phyloP scores from a whole-genome alignment of 768 basidiomycete genomes.

The Pleurotus tuoliensis region DNA sequence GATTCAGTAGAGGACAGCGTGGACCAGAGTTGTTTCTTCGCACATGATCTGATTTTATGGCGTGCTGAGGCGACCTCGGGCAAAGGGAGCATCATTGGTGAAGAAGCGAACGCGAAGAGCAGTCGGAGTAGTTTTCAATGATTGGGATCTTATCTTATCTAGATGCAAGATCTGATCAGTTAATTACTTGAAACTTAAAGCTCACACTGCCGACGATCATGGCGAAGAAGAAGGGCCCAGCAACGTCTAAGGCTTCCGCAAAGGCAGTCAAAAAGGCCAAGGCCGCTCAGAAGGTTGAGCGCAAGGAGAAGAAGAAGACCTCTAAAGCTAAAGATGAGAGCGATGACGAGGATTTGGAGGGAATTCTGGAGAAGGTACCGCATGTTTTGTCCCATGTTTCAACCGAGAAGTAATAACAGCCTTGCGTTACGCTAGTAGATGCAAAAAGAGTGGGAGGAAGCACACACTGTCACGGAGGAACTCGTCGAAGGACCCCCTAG shows the following conservation, averaged over 20 bases:
- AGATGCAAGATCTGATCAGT: too few relatives aligned
- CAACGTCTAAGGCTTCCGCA: conserved; percentile 18
- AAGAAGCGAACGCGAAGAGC: too few relatives aligned
- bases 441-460: conserved; percentile 78
- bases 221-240: conserved; percentile 3
- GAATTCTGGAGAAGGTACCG: conserved; percentile 73
- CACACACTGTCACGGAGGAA: conserved; percentile 83
- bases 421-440: conserved; percentile 49
- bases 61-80: too few relatives aligned
- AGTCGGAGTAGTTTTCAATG: too few relatives aligned
- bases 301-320: conserved; percentile 65
- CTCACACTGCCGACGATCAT: neutral
- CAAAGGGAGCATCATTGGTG: too few relatives aligned
- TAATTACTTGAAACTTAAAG: too few relatives aligned
- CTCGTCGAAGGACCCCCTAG: conserved; percentile 79
- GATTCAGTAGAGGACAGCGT: too few relatives aligned
- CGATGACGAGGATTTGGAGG: conserved; percentile 72
- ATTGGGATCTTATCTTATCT: too few relatives aligned
- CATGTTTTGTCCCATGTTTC: neutral
- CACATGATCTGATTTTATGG: too few relatives aligned
- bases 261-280: conserved; percentile 69
- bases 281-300: conserved; percentile 61
- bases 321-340: conserved; percentile 30
- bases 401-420: conserved; percentile 3
- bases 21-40: too few relatives aligned